A percentile compares a stretch with the other conserved stretches of the same genome.
Evolutionary conservation across 352 stramenopile genomes (phyloP).

Genomic region (Globisporangium spinosum): DNA sequence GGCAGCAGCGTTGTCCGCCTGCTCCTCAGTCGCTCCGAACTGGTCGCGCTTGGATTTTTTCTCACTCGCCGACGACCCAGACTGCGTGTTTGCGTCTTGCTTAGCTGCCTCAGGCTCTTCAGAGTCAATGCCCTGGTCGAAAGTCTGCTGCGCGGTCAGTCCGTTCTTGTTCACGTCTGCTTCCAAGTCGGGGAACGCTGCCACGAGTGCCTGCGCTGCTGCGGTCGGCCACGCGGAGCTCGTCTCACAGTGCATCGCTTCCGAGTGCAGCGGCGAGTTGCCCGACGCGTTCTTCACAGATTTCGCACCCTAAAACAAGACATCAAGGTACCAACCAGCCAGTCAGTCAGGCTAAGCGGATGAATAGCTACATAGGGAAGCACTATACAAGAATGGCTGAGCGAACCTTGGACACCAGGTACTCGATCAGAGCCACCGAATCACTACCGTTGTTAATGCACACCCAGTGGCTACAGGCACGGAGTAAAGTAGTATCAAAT

Average conservation of each 20-base stretch:
- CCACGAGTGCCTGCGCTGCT: conserved; percentile 36
- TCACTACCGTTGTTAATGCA: conserved; percentile 54
- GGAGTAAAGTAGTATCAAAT: neutral
- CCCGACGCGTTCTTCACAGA: conserved; percentile 49
- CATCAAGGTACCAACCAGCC: neutral
- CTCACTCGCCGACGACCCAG: neutral
- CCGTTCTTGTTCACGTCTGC: conserved; percentile 50
- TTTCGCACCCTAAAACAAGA: conserved; percentile 47
- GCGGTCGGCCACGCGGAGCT: conserved; percentile 50
- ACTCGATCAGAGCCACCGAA: conserved; percentile 44
- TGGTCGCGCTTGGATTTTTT: conserved; percentile 33
- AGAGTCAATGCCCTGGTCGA: conserved; percentile 59
- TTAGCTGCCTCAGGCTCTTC: conserved; percentile 38
- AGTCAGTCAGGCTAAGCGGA: too few relatives aligned
- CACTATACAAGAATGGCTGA: neutral
- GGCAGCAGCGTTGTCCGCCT: conserved; percentile 41
- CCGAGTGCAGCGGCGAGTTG: conserved; percentile 65
- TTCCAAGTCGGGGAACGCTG: conserved; percentile 55
- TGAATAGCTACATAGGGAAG: too few relatives aligned
- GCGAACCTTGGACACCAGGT: conserved; percentile 57
- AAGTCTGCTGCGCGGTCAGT: conserved; percentile 57
- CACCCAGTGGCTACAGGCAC: conserved; percentile 52
- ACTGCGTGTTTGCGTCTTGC: conserved; percentile 13
- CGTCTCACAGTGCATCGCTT: conserved; percentile 73
- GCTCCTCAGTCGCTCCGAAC: conserved; percentile 26